Base-by-base conservation (phyloP, 2,329 filamentous ascomycete species). In the Diaporthe citri region DNA sequence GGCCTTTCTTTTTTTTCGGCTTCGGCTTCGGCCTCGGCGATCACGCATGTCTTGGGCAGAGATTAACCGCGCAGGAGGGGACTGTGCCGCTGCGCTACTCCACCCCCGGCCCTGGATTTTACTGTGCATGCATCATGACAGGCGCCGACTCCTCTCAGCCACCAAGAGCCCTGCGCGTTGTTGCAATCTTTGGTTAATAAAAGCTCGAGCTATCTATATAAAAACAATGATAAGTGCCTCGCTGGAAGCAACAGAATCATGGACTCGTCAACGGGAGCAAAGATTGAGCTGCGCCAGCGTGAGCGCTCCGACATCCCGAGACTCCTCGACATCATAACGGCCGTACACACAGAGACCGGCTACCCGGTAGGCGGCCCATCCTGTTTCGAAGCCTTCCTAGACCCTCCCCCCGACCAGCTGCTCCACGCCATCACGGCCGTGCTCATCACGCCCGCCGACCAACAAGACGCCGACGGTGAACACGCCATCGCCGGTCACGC, bases 11-110 rank as follows among this genome's bases (percentile, higher is more conserved):
- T 12, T 22, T 2, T n/a, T 13, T 67, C 46, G 64, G 64, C 64
- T 55, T 55, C 64, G 64, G 64, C 46, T 3, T 55, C 48, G 48
- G 64, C 64, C 10, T 69, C 64, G 64, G 64, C 64, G 31, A 25
- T 48, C 31, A 69, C 55, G 64, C 31, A 25, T 55, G 64, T 69
- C 64, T 69, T 69, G 15, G 34, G 34, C 34, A 41, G 34, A 69
- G 64, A 69, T 55, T 55, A 55, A 55, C 64, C 64, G 64, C 64
- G 64, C 64, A 69, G 46, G n/a, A 34, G 20, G 20, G 17, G 39
- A 34, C 1, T 17, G 46, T 22, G 20, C 31, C 6, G 25, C 60
- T 8, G 8, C 34, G 36, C 34, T n/a, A n/a, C 17, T 22, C 25
- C 13, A 39, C 36, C 41, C 28, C 22, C 3, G 46, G 46, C 12